Conservation (phyloP, 495 filamentous ascomycete genomes). For the Penicillium dipodomyicola region DNA sequence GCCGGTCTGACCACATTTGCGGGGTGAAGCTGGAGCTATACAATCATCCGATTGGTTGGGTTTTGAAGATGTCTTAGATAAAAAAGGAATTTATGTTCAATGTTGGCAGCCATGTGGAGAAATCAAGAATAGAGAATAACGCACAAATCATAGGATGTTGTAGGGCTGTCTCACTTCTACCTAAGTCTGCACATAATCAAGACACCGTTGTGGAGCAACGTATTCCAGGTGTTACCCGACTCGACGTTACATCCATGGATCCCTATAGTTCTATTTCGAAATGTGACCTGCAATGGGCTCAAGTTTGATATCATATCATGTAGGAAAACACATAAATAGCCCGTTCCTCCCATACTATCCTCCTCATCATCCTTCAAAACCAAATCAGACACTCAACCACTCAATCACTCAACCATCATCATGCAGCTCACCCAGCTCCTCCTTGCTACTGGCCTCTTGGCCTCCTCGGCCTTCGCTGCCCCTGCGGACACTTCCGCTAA, state of each 20-base stretch:
- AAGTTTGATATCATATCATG: neutral
- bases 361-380: neutral
- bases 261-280: slow-evolving; percentile 5
- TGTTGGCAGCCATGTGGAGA: neutral
- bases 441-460: slow-evolving; percentile 35
- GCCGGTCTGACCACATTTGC: slow-evolving; percentile 1
- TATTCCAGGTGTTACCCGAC: neutral
- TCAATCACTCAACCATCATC: slow-evolving; percentile 11
- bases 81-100: no score
- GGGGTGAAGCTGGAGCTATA: neutral
- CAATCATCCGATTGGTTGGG: neutral
- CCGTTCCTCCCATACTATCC: neutral
- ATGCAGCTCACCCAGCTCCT: slow-evolving; percentile 51
- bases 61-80: slow-evolving; percentile 5
- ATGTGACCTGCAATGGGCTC: neutral
- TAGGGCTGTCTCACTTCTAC: slow-evolving; percentile 3
- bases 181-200: neutral
- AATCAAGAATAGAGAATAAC: neutral
- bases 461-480: slow-evolving; percentile 40
- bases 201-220: neutral
- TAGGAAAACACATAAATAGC: neutral
- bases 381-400: neutral
- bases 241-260: neutral
- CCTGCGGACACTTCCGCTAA: slow-evolving; percentile 21
- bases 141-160: neutral